Evolutionary conservation across 1,284 basidiomycete genomes (phyloP).

Genomic region (Paramarasmius palmivorus): DNA sequence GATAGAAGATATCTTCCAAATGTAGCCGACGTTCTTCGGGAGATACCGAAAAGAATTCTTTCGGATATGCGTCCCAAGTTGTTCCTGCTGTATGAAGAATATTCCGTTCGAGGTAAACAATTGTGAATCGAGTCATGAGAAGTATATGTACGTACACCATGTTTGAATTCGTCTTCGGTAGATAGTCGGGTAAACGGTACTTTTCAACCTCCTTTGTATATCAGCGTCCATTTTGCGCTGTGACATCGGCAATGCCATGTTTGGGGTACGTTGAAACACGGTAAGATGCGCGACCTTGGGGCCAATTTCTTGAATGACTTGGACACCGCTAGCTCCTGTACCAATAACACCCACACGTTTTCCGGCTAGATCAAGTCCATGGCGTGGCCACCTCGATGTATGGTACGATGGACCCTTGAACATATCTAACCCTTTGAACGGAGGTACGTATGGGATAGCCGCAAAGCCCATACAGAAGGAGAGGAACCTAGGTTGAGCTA

Average conservation of each 20-base stretch:
- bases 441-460: conserved; percentile 21
- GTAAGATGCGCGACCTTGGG: conserved; percentile 22
- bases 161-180: conserved; percentile 20
- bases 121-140: background rate
- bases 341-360: conserved; percentile 26
- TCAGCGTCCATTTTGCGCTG: conserved; percentile 16
- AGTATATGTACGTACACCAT: conserved; percentile 3
- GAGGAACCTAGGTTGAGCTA: conserved; percentile 18
- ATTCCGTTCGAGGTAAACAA: no score
- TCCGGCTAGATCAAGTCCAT: conserved; percentile 20
- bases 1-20: conserved; percentile 21
- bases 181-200: conserved; percentile 15
- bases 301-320: conserved; percentile 24
- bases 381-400: conserved; percentile 24
- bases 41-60: conserved; percentile 14
- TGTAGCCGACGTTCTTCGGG: conserved; percentile 20
- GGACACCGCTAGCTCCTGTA: conserved; percentile 27
- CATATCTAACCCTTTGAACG: conserved; percentile 18
- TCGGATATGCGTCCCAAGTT: conserved; percentile 10
- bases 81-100: conserved; percentile 12
- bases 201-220: conserved; percentile 18
- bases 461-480: conserved; percentile 22
- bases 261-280: conserved; percentile 28
- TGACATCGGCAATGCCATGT: conserved; percentile 23
- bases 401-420: conserved; percentile 24